phyloP scores from a whole-genome alignment of 2,329 filamentous ascomycete species.

The Nothopassalora personata region DNA sequence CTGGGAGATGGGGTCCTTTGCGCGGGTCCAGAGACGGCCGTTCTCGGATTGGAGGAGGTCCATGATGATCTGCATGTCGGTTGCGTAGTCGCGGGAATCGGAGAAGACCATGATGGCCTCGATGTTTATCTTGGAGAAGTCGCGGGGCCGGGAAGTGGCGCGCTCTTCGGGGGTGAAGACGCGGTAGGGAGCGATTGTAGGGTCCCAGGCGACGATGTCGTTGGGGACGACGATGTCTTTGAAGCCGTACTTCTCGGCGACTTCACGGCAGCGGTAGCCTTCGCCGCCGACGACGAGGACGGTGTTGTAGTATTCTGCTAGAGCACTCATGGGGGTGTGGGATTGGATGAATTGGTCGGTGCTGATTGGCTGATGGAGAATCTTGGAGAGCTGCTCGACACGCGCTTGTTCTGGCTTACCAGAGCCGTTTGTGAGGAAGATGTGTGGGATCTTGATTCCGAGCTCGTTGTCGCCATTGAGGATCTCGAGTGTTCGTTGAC shows the following conservation, averaged over 20 bases:
- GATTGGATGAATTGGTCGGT: constrained; percentile 73
- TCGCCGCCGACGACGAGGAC: constrained; percentile 72
- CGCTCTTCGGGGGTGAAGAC: constrained; percentile 64
- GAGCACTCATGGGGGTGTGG: constrained; percentile 70
- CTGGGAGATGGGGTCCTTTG: constrained; percentile 59
- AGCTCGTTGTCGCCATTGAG: constrained; percentile 72
- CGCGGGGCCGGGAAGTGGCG: constrained; percentile 60
- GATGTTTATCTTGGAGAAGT: constrained; percentile 67
- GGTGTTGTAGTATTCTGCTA: constrained; percentile 71
- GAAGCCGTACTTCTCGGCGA: constrained; percentile 69
- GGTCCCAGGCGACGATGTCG: constrained; percentile 66
- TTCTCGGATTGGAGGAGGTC: constrained; percentile 65
- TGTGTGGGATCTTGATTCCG: constrained; percentile 70
- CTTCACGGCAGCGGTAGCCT: constrained; percentile 67
- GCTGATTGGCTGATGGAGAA: constrained; percentile 59
- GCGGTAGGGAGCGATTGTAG: constrained; percentile 63
- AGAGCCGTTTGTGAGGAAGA: constrained; percentile 69
- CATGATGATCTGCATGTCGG: constrained; percentile 71
- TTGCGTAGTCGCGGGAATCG: constrained; percentile 68
- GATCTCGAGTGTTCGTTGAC: constrained; percentile 61
- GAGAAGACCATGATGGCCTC: constrained; percentile 71
- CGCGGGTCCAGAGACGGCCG: constrained; percentile 59
- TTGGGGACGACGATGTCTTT: constrained; percentile 67
- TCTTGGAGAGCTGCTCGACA: constrained; percentile 61
- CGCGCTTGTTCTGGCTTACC: constrained; percentile 64